Evolutionary conservation across 345 rosid genomes (phyloP), one percentile per base, ranked within the genome.

Genomic region (Syzygium jambos): DNA sequence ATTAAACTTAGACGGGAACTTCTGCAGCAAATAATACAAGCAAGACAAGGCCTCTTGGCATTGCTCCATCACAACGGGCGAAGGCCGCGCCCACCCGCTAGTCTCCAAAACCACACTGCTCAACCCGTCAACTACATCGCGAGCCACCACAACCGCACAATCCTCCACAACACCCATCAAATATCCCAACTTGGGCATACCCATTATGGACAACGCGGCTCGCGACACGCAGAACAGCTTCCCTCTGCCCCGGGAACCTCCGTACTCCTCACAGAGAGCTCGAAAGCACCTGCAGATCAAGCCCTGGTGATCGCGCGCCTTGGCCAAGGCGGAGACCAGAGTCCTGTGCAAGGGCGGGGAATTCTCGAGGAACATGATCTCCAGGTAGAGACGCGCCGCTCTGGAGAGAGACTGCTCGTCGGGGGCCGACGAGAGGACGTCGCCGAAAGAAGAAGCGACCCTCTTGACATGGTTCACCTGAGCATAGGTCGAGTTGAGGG

Each of bases 1-100:
- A 85, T 90, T 91, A 89, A 95, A 95, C 88, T 92, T 94, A 52
- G 38, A 87, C 0, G 96, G 97, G 87, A 95, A 97, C 87, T 96
- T 93, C 91, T 96, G 99, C 84, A 96, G 93, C 94, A 97, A 92
- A 94, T 97, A 96, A 90, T 97, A 96, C 89, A 94, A 91, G 84
- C 99, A 96, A 88, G 99, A 97, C 92, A 96, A 86, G 83, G 96
- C 95, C 89, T 96, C 99, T 89, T 97, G 98, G 86, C 97, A 95
- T 87, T 97, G 99, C 95, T 97, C 99, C 98, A 97, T 91, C 56
- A 94, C 98, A 89, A 92, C 88, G 30, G 99, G 98, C 85, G 99
- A 95, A 59, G 98, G 97, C 90, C 99, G 93, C 86, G 94, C 95
- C 91, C 88, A 90, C 89, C 89, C 93, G 86, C 92, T 87, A 43